Evolutionary conservation across 2,329 filamentous ascomycete species (phyloP), one percentile per base, ranked within the genome.

Genomic region (Colletotrichum viniferum): DNA sequence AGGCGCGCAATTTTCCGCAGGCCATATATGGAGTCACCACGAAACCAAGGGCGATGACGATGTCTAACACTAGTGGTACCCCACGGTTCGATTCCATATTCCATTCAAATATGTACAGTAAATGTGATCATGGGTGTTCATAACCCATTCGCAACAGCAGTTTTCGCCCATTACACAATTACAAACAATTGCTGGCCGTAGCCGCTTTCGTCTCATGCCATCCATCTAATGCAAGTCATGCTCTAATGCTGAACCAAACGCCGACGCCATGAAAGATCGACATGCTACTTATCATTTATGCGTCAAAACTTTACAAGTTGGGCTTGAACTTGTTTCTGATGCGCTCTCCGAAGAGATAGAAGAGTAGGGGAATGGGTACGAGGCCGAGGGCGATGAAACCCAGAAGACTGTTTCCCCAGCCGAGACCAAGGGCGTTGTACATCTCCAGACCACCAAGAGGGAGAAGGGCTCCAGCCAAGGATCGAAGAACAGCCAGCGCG

Each of bases 321-420:
- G 60, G 30, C 21, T 77, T 69, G 16, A 78, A 80, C 70, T 63
- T 80, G 62, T 77, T 77, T 26, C 84, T 80, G 60, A 87, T 81
- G 24, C 77, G 81, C 74, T 83, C 81, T 38, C 85, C 85, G 36
- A 83, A 87, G 2, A 80, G 74, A 73, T 82, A 83, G 36, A 87
- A 86, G 0, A 84, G 24, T 4, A 85, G 63, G 0, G 85, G 84
- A 9, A 86, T 81, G 7, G 85, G 86, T 7, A 85, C 78, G 63
- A 86, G 79, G 0, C 66, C 81, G 7, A 87, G 73, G 2, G 84
- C 78, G 61, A 87, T 79, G 74, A 87, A 87, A 3, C 77, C 86
- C 7, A 87, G 78, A 2, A 87, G 78, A 12, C 81, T 84, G 76
- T 84, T 86, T 8, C 85, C 86, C 86, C 86, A 88, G n/a, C 86